A percentile compares a stretch with the other conserved stretches of the same genome.
These are phyloP conservation scores for Papilionanthe hybrid DNA, from an alignment of 116 monocot species.

Conservation along the genomic window DNA sequence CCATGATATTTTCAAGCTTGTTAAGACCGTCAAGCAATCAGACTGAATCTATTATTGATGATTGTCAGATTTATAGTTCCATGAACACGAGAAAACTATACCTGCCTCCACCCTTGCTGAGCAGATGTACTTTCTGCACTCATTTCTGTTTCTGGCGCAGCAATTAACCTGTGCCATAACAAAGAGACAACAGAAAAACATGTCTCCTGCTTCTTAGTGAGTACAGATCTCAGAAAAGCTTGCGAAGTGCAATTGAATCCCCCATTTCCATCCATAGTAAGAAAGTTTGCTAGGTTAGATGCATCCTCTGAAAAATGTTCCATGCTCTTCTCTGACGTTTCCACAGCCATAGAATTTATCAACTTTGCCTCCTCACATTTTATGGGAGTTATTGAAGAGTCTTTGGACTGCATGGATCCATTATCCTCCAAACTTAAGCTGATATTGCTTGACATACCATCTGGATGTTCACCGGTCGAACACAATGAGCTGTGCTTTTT, in stretches of 20 bases:
- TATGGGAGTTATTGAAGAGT: conserved; percentile 21
- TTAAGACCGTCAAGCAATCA: background rate
- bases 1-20: background rate
- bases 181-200: conserved; percentile 96
- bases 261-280: conserved; percentile 74
- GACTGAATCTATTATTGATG: background rate
- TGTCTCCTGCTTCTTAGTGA: conserved; percentile 81
- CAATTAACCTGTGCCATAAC: conserved; percentile 89
- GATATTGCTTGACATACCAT: conserved; percentile 17
- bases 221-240: conserved; percentile 66
- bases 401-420: conserved; percentile 19
- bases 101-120: conserved; percentile 98
- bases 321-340: conserved; percentile 52
- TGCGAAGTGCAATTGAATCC: conserved; percentile 60
- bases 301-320: conserved; percentile 70
- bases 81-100: conserved; percentile 13
- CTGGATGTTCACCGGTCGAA: conserved; percentile 11
- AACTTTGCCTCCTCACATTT: conserved; percentile 25
- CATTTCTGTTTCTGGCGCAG: conserved; percentile 90
- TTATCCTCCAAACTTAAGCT: conserved; percentile 16
- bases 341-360: conserved; percentile 29
- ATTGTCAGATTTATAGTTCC: background rate
- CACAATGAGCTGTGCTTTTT: conserved; percentile 31
- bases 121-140: conserved; percentile 92
- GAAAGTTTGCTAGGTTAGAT: conserved; percentile 91